These are phyloP conservation scores for Salvia sclarea DNA, from an alignment of 305 asterid species.

Conservation along the genomic window DNA sequence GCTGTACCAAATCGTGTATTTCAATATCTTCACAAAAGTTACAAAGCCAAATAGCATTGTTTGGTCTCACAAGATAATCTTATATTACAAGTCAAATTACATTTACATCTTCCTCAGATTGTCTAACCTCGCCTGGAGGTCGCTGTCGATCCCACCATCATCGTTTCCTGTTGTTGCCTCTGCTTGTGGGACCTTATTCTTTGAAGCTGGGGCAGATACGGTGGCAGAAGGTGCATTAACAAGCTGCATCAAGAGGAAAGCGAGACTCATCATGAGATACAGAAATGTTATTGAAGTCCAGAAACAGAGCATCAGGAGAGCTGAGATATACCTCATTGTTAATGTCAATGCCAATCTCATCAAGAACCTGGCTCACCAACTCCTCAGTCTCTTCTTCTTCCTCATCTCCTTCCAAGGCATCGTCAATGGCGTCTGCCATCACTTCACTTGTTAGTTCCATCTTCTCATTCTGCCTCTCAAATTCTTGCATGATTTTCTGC, in stretches of 20 bases:
- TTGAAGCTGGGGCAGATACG: slow-evolving; percentile 83
- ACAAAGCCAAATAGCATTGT: slow-evolving; percentile 41
- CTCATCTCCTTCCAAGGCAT: slow-evolving; percentile 98
- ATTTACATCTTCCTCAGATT: slow-evolving; percentile 95
- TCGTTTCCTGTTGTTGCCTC: slow-evolving; percentile 83
- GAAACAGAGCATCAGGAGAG: no score
- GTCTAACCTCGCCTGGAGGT: slow-evolving; percentile 98
- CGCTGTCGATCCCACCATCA: slow-evolving; percentile 89
- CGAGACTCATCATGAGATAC: not conserved
- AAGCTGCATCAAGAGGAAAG: slow-evolving; percentile 58
- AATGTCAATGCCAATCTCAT: slow-evolving; percentile 93
- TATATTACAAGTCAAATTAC: slow-evolving; percentile 49
- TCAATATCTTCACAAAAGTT: slow-evolving; percentile 39
- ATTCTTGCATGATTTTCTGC: slow-evolving; percentile 99
- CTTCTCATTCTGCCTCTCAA: slow-evolving; percentile 94
- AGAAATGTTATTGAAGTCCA: not conserved
- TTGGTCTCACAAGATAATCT: slow-evolving; percentile 26
- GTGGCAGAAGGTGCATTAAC: slow-evolving; percentile 89
- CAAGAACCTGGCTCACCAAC: slow-evolving; percentile 95
- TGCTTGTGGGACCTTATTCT: slow-evolving; percentile 82
- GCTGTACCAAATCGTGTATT: slow-evolving; percentile 34
- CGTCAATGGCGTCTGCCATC: slow-evolving; percentile 99
- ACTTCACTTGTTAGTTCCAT: slow-evolving; percentile 96
- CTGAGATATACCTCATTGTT: slow-evolving; percentile 86
- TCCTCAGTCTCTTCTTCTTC: slow-evolving; percentile 99